A percentile compares a stretch with the other conserved stretches of the same genome.
Evolutionary conservation across 805 yeast genomes (phyloP).

Genomic region (Yarrowia deformans): DNA sequence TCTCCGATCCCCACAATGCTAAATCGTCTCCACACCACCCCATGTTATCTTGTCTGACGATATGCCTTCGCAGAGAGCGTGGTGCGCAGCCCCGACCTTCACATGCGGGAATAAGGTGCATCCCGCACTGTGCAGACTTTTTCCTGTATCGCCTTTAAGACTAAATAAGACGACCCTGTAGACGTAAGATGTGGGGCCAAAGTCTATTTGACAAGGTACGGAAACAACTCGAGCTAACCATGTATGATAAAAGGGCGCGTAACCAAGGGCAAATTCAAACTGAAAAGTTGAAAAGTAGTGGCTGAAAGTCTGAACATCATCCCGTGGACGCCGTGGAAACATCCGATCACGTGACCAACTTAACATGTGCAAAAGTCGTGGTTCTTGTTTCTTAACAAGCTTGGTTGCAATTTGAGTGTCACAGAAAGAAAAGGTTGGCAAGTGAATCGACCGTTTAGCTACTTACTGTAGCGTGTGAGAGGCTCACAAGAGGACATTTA

Average conservation of each 20-base stretch:
- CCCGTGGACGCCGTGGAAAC: conserved; percentile 4
- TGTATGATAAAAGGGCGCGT: conserved; percentile 3
- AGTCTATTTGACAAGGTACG: conserved; percentile 22
- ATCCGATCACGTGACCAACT: conserved; percentile 4
- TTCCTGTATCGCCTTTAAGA: conserved; percentile 29
- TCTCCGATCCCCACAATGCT: not conserved
- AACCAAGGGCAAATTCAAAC: not conserved
- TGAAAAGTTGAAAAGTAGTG: too few species aligned
- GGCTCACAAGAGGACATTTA: not conserved
- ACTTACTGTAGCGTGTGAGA: not conserved
- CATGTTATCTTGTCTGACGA: not conserved
- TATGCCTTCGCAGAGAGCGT: not conserved
- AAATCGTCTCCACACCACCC: not conserved
- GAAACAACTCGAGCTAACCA: not conserved
- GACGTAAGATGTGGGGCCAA: conserved; percentile 34
- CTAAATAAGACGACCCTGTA: conserved; percentile 33
- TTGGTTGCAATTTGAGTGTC: not conserved
- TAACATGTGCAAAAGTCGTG: not conserved
- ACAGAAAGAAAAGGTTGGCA: not conserved
- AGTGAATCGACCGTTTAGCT: not conserved
- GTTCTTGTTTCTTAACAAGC: too few species aligned
- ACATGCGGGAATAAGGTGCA: conserved; percentile 28
- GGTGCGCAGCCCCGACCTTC: conserved; percentile 8
- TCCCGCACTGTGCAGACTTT: conserved; percentile 31
- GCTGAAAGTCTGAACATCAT: not conserved